Percentiles rank a stretch among this genome's conserved stretches.
Conservation (phyloP, 495 filamentous ascomycete genomes). For the Xylaria longipes region DNA sequence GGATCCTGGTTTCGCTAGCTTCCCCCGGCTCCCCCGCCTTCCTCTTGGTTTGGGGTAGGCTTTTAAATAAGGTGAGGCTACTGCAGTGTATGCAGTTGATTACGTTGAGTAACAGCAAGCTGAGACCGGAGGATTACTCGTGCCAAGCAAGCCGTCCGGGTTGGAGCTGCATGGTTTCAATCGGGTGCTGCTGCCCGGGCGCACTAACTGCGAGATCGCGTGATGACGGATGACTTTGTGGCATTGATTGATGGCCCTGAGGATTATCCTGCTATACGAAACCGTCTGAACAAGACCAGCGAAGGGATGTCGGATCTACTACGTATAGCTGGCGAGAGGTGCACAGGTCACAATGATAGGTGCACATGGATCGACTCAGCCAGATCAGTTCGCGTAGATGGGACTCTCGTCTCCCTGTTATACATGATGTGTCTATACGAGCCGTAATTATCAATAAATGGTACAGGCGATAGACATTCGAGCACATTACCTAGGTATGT, state of each 20-base stretch:
- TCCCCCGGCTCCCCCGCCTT: neutral
- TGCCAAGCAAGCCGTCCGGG: slow-evolving; percentile 18
- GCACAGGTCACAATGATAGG: neutral
- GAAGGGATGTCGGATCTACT: neutral
- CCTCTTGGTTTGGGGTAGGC: slow-evolving; percentile 18
- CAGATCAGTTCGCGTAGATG: neutral
- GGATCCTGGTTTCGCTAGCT: neutral
- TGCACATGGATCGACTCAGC: neutral
- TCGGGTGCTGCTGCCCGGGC: slow-evolving; percentile 2
- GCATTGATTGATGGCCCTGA: neutral
- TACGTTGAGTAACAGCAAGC: slow-evolving; percentile 17
- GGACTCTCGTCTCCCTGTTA: neutral
- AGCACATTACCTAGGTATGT: too few species aligned
- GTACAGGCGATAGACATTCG: neutral
- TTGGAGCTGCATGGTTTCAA: slow-evolving; percentile 16
- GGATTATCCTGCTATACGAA: slow-evolving; percentile 2
- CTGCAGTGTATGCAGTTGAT: slow-evolving; percentile 10
- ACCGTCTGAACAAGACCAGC: neutral
- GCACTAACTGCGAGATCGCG: slow-evolving; percentile 13
- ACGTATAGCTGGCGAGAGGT: neutral
- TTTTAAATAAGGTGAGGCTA: slow-evolving; percentile 3
- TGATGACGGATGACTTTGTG: slow-evolving; percentile 13
- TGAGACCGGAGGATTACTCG: slow-evolving; percentile 18
- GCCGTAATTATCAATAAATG: neutral
- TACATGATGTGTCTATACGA: neutral